Base-by-base conservation (phyloP, 1,139 yeast genomes). In the Candida sanyaensis region DNA sequence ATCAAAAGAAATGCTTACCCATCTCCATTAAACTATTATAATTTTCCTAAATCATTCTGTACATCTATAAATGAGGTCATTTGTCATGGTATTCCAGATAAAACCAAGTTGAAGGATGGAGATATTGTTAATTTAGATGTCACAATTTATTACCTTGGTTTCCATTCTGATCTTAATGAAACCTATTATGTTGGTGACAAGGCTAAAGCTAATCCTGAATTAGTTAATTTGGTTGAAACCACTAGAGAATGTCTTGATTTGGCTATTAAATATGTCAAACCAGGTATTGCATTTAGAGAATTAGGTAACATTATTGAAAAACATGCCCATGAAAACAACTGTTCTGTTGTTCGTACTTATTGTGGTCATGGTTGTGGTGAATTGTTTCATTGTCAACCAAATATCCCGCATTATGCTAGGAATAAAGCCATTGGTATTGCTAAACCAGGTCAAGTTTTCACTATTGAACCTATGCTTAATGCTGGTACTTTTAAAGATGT, bases 391-490 rank as follows among this genome's bases (percentile, higher is more conserved):
- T 83, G 92, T 60, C 86, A 92, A 45, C 99, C 99, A 43, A 89
- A 84, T 57, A 83, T 95, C 47, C 97, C 98, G 5, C 99, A 95
- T 68, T 95, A 88, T 65, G 96, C 95, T 31, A 86, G 84, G 59
- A 95, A 92, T 72, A 93, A 93, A 73, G 91, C 97, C 5, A 79
- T 92, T 42, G 99, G 99, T 48, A 84, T 89, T 45, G 92, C 95
- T 70, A 90, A 90, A 64, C 92, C 97, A 17, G 99, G 99, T 21
- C 88, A 92, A 87, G 92, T 90, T 12, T 95, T 95, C 73, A 95
- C 99, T 21, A 91, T 95, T 50, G 99, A 95, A 69, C 99, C 99
- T 41, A 95, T 95, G 99, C 80, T 95, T 58, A 88, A 90, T 62
- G 74, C 86, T 55, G 99, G 99, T n/a, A 73, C 86, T 1, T 86